These are phyloP conservation scores for Aurinia saxatilis DNA, from an alignment of 345 rosid genomes.

Conservation along the genomic window DNA sequence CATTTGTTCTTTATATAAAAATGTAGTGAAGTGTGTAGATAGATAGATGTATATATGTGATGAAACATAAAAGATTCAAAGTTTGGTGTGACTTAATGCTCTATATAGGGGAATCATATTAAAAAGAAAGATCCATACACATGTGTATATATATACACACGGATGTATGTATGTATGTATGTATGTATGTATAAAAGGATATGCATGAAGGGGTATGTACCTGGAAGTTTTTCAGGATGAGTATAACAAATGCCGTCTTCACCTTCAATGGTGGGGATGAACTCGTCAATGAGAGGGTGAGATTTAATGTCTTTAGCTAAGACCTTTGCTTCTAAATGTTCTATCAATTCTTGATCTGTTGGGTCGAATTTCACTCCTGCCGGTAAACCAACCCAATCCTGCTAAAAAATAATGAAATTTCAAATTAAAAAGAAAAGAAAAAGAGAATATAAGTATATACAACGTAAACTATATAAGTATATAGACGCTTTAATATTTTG, in stretches of 20 bases:
- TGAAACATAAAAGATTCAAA: background rate
- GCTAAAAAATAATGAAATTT: slow-evolving; percentile 14
- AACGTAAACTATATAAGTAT: slow-evolving; percentile 1
- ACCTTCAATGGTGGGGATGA: slow-evolving; percentile 97
- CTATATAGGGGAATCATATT: background rate
- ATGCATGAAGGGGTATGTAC: slow-evolving; percentile 27
- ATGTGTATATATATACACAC: background rate
- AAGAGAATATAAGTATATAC: slow-evolving; percentile 13
- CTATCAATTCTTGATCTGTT: slow-evolving; percentile 97
- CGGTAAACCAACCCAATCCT: slow-evolving; percentile 99
- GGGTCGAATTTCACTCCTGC: slow-evolving; percentile 99
- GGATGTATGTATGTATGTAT: background rate
- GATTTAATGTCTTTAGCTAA: slow-evolving; percentile 78
- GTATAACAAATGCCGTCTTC: slow-evolving; percentile 99
- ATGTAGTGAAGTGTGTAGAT: background rate
- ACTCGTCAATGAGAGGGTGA: slow-evolving; percentile 97
- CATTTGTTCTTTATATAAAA: background rate
- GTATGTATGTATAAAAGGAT: background rate
- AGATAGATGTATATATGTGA: background rate
- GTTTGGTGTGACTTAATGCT: slow-evolving; percentile 15
- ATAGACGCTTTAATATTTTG: slow-evolving; percentile 15
- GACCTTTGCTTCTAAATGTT: slow-evolving; percentile 95
- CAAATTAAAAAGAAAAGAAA: slow-evolving; percentile 1
- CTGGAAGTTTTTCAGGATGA: slow-evolving; percentile 99
- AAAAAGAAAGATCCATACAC: background rate